Evolutionary conservation across 371 early-diverging fungal species (phyloP), one percentile per base, ranked within the genome.

Genomic region (Apophysomyces trapeziformis): DNA sequence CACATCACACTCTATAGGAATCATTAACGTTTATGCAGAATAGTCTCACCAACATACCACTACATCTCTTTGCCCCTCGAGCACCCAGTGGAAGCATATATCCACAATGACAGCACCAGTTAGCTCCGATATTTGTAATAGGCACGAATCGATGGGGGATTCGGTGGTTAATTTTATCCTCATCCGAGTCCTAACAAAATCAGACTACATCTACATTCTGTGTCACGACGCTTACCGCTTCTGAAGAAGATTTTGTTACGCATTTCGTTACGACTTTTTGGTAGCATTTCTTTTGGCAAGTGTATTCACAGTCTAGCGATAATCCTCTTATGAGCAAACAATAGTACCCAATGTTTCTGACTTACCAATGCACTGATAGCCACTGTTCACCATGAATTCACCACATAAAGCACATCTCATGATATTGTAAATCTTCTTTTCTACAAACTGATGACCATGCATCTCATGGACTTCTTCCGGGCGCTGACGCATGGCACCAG

Each of bases 31-130:
- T 13, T 4, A 38, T 61, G 35, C 60, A 45, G 43, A 14, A 26
- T 16, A 4, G 2, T 58, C 16, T 9, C 32, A 37, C 41, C 14
- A 21, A 26, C 46, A 57, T 72, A 72, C 71, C 67, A 11, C 81
- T 73, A 71, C 91, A 92, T 60, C 75, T 76, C 71, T 90, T 90
- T 38, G 86, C 77, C 0, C 87, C 85, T 54, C 86, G 85, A 14
- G 89, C 86, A 13, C 95, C 94, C 6, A 97, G 76, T 4, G 96
- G 88, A 21, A 99, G 87, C 87, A 96, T 91, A 57, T 90, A 89
- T 38, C 99, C 99, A 85, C 99, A 99, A 78, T 99, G 99, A 71
- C 91, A 90, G 80, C 99, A 99, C 96, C 97, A 99, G 71, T 89
- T 87, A 32, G 95, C 91, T 21, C 89, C 89, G 62, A 93, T 82